A percentile compares a stretch with the other conserved stretches of the same genome.
These are phyloP conservation scores for Lyophyllum shimeji DNA, from an alignment of 768 basidiomycete genomes.

Conservation along the genomic window DNA sequence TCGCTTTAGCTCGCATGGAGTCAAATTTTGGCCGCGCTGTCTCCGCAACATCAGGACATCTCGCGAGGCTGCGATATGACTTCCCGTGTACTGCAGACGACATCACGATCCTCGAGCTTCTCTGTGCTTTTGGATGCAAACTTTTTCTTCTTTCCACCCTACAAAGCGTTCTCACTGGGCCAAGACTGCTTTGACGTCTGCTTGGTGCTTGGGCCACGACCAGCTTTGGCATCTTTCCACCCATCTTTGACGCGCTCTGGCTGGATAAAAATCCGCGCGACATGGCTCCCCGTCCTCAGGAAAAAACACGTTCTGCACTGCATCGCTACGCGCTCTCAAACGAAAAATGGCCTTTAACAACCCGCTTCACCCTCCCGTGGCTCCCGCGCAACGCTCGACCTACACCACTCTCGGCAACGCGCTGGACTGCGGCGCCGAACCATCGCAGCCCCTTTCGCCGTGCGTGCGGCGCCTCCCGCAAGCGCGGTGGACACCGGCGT, in stretches of 20 bases:
- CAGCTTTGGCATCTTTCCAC: neutral
- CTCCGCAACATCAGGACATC: too few relatives aligned
- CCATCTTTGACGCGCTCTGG: neutral
- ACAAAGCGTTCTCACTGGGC: neutral
- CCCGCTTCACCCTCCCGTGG: constrained; percentile 42
- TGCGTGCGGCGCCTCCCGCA: constrained; percentile 38
- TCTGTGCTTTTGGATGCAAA: too few relatives aligned
- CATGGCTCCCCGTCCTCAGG: neutral
- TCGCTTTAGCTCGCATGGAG: too few relatives aligned
- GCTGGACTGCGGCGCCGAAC: constrained; percentile 5
- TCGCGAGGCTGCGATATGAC: too few relatives aligned
- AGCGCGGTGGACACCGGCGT: constrained; percentile 21
- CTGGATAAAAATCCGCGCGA: neutral
- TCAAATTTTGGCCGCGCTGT: too few relatives aligned
- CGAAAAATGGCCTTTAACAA: constrained; percentile 39
- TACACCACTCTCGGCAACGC: constrained; percentile 29
- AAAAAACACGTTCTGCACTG: neutral
- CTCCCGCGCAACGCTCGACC: constrained; percentile 22
- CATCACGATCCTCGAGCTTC: too few relatives aligned
- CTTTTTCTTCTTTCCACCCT: neutral
- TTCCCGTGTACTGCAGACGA: too few relatives aligned
- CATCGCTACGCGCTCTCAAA: neutral
- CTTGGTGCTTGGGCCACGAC: neutral
- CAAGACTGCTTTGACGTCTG: neutral
- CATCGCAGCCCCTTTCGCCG: constrained; percentile 25